Base-by-base conservation (phyloP, 148 eudicot species). In the Vaccinium myrtillus region DNA sequence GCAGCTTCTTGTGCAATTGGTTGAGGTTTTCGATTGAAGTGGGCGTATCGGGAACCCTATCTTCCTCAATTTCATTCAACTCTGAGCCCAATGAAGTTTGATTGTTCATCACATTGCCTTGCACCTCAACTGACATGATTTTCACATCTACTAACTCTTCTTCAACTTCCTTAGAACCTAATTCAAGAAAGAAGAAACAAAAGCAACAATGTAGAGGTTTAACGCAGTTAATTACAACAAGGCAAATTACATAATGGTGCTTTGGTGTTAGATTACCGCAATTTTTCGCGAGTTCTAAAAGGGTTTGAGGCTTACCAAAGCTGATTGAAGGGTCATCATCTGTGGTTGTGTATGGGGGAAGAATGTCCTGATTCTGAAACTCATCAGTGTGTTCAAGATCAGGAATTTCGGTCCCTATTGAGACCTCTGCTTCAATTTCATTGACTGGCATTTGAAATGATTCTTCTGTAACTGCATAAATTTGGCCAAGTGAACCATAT, bases 1-100 rank as follows among this genome's bases (percentile, higher is more conserved):
- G 76, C 32, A 90, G n/a, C 50, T 92, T 92, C 87, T 87, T 91
- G 75, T 91, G 91, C 83, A 94, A 75, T 75, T 90, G 83, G 49
- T 88, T 58, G 13, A 92, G 84, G 83, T 92, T 90, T 48, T 91
- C 94, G 1, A 83, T 25, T 2, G 95, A 93, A 36, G 88, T 86
- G 54, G 98, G 98, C 48, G 94, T 92, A 65, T 92, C 95, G n/a
- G 92, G 93, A 87, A 89, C 75, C 74, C 65, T 91, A n/a, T 96
- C 98, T 61, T 91, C 95, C 50, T 89, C 94, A 50, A 78, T 86
- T 78, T 91, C 98, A 84, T 85, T 86, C 21, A 74, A 82, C 77
- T 87, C 89, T 43, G 81, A 71, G 80, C 70, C 74, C 1, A 85
- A 32, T 12, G 84, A 73, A 55, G 21, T 18, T 58, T 81, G 75